phyloP scores from a whole-genome alignment of 352 stramenopile species.

The Thalassiosira gravida region DNA sequence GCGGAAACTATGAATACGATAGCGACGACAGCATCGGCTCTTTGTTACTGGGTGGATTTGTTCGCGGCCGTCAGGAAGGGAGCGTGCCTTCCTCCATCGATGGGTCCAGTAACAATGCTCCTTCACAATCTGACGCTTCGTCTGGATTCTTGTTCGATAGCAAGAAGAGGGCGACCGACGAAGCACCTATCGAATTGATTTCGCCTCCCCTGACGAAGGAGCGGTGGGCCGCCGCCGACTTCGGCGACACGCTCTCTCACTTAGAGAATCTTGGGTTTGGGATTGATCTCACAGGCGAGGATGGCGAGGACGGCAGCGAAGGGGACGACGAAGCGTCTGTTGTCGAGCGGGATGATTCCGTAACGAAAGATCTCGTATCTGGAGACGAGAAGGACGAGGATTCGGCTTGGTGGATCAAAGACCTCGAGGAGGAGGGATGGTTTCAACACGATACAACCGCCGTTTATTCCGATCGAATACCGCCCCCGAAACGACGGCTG shows the following conservation, averaged over 20 bases:
- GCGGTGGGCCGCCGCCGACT: slow-evolving; percentile 19
- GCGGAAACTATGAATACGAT: slow-evolving; percentile 26
- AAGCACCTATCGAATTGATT: background rate
- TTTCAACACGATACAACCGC: slow-evolving; percentile 61
- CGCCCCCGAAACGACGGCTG: slow-evolving; percentile 20
- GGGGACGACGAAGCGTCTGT: slow-evolving; percentile 8
- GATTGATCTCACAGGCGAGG: slow-evolving; percentile 17
- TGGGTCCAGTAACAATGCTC: background rate
- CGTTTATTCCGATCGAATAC: slow-evolving; percentile 36
- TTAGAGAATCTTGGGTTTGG: slow-evolving; percentile 41
- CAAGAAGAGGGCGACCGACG: background rate
- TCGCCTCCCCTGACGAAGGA: slow-evolving; percentile 4
- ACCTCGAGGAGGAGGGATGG: slow-evolving; percentile 55
- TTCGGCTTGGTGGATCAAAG: slow-evolving; percentile 54
- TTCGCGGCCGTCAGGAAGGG: background rate
- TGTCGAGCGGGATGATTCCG: background rate
- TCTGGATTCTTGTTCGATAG: slow-evolving; percentile 27
- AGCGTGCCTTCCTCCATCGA: background rate
- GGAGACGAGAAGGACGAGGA: slow-evolving; percentile 8
- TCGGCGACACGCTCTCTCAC: slow-evolving; percentile 37
- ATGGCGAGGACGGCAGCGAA: slow-evolving; percentile 6
- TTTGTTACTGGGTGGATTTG: slow-evolving; percentile 31
- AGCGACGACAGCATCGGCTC: slow-evolving; percentile 51
- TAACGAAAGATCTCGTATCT: background rate
- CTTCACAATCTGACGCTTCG: slow-evolving; percentile 8